Conservation (phyloP, 305 asterid species). For the Striga hermonthica region DNA sequence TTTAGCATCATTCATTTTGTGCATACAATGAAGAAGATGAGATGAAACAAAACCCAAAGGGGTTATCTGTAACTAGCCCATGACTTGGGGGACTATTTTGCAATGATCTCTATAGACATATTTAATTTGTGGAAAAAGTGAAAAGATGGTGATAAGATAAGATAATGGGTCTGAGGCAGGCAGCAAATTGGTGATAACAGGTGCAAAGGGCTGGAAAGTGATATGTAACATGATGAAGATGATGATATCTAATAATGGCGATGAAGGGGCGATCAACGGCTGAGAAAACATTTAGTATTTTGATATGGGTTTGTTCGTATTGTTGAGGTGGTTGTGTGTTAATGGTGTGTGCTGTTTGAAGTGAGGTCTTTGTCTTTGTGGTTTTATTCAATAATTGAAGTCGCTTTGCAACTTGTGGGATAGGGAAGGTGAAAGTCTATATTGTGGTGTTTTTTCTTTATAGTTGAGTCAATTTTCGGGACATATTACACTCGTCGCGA, state of each 20-base stretch:
- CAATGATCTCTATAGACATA: too few species aligned
- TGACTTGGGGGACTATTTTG: too few species aligned
- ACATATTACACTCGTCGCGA: too few species aligned
- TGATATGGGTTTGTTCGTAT: not conserved
- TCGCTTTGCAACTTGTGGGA: too few species aligned
- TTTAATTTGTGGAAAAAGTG: too few species aligned
- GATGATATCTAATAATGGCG: not conserved
- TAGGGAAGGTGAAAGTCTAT: too few species aligned
- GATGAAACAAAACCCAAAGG: not conserved
- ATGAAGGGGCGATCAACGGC: not conserved
- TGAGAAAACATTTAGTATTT: not conserved
- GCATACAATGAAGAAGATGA: not conserved
- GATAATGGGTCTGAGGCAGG: conserved; percentile 5
- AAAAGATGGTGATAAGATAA: conserved; percentile 1
- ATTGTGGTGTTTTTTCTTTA: too few species aligned
- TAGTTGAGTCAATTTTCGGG: too few species aligned
- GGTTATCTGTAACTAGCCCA: too few species aligned
- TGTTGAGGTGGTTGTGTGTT: too few species aligned
- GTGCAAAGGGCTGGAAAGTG: not conserved
- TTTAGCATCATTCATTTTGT: too few species aligned
- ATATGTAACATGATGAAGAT: not conserved
- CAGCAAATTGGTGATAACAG: conserved; percentile 10
- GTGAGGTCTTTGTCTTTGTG: not conserved
- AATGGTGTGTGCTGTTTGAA: not conserved
- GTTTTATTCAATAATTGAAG: too few species aligned